A percentile compares a stretch with the other conserved stretches of the same genome.
Conservation (phyloP, 1,284 basidiomycete genomes). For the Malassezia japonica region DNA sequence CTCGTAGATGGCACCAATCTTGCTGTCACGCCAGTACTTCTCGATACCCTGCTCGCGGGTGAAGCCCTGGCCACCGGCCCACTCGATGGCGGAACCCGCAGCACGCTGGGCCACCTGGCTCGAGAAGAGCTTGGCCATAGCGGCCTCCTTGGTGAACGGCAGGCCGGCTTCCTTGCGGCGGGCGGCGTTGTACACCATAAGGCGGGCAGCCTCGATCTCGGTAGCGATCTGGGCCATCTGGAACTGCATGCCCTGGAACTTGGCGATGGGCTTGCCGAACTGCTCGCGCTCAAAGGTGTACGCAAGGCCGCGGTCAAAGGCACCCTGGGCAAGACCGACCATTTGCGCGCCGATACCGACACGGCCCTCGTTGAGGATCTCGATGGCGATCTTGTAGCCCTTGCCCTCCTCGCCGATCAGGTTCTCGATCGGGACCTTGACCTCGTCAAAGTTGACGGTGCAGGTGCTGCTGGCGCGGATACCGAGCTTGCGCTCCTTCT, state of each 20-base stretch:
- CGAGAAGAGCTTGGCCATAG: conserved; percentile 80
- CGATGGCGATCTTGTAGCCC: conserved; percentile 91
- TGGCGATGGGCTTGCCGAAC: conserved; percentile 76
- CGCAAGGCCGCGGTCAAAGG: conserved; percentile 81
- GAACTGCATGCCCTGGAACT: conserved; percentile 88
- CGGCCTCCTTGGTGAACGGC: conserved; percentile 81
- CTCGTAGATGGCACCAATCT: conserved; percentile 70
- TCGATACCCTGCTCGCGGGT: conserved; percentile 73
- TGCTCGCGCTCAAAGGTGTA: conserved; percentile 89
- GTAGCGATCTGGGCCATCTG: conserved; percentile 76
- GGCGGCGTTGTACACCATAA: conserved; percentile 94
- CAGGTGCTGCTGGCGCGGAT: conserved; percentile 96
- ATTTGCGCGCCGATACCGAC: conserved; percentile 83
- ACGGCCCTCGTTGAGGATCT: conserved; percentile 92
- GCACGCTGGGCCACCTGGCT: conserved; percentile 82
- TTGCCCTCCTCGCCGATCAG: conserved; percentile 84
- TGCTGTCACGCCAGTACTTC: conserved; percentile 73
- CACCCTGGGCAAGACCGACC: conserved; percentile 88
- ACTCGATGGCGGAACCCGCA: conserved; percentile 82
- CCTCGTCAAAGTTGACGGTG: conserved; percentile 87
- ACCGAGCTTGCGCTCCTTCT: conserved; percentile 97
- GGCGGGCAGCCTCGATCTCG: conserved; percentile 81
- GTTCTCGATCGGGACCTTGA: conserved; percentile 84
- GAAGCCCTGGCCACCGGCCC: conserved; percentile 91
- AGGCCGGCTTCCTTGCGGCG: conserved; percentile 87